Base-by-base conservation (phyloP, 2,329 filamentous ascomycete genomes). In the Penicillium verrucosum region DNA sequence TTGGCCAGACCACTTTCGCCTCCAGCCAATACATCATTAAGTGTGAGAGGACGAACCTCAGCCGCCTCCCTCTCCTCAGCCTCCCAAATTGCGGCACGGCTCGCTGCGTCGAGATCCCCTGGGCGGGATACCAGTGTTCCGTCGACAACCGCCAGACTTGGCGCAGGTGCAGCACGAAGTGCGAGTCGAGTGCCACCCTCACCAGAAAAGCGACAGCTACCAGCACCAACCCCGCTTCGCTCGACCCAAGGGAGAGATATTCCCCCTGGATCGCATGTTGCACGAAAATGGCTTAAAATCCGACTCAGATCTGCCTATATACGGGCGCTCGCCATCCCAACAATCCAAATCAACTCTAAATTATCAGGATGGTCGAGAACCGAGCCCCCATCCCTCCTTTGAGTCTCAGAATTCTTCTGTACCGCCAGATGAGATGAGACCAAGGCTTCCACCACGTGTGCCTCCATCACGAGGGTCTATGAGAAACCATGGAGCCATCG, bases 11-110 rank as follows among this genome's bases (percentile, higher is more conserved):
- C 65, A 25, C 61, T 62, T 12, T 45, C 64, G 2, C 41, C 56
- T 36, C 49, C 59, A 54, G 18, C 47, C 51, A 55, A 54, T 25
- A 51, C 57, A 43, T 12, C 16, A n/a, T 21, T 11, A 36, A 30
- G 21, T 42, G 30, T 30, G n/a, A 61, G 55, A 50, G 62, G 53
- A 42, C 60, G 56, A 27, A 44, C 48, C 43, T 54, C 49, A 32
- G n/a, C 54, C 16, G 51, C 61, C 9, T 54, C 62, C 25, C 37
- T 62, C 21, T 61, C 65, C 32, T 64, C 64, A 23, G 63, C 60
- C 8, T 61, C 69, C 11, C 72, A 72, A 37, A 68, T 75, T 45
- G 73, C 74, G 43, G 71, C 73, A 21, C 67, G 70, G 44, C 61
- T 74, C 25, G 72, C 74, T 30, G 70, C 67, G 5, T 65, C 65